Conservation (phyloP, 2,329 filamentous ascomycete species). For the Akanthomyces uredinophilus region DNA sequence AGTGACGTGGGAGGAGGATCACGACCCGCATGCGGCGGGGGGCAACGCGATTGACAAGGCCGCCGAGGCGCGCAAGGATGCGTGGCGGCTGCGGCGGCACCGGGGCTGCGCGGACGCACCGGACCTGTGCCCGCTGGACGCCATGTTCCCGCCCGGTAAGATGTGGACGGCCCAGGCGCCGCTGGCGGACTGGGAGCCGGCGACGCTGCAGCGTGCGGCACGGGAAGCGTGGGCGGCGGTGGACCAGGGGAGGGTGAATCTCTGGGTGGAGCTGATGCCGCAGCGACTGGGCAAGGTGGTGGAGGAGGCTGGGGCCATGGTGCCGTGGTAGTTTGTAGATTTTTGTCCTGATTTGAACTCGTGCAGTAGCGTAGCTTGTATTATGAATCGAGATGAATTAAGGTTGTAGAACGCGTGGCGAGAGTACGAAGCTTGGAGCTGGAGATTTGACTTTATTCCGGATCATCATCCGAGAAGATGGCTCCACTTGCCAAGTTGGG, state of each 20-base stretch:
- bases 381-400: not conserved
- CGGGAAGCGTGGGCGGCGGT: slow-evolving; percentile 19
- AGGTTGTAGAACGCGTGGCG: not conserved
- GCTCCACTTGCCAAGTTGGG: slow-evolving; percentile 5
- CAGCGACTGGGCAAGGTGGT: slow-evolving; percentile 29
- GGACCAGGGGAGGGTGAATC: slow-evolving; percentile 20
- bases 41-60: slow-evolving; percentile 31
- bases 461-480: not conserved
- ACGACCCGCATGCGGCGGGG: slow-evolving; percentile 32
- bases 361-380: not conserved
- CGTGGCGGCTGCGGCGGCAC: slow-evolving; percentile 26
- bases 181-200: slow-evolving; percentile 29
- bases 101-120: slow-evolving; percentile 35
- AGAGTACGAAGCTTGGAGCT: not conserved
- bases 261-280: slow-evolving; percentile 35
- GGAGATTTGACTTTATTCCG: not conserved
- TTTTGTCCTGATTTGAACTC: not conserved
- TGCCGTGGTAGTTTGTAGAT: slow-evolving; percentile 23
- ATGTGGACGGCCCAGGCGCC: slow-evolving; percentile 26
- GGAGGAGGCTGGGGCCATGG: slow-evolving; percentile 27
- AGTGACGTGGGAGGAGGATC: slow-evolving; percentile 31
- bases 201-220: slow-evolving; percentile 28
- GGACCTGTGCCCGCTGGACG: slow-evolving; percentile 32
- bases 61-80: slow-evolving; percentile 33
- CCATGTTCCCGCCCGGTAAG: slow-evolving; percentile 31